Base-by-base conservation (phyloP, 257 asterid species). In the Capsicum rhomboideum region DNA sequence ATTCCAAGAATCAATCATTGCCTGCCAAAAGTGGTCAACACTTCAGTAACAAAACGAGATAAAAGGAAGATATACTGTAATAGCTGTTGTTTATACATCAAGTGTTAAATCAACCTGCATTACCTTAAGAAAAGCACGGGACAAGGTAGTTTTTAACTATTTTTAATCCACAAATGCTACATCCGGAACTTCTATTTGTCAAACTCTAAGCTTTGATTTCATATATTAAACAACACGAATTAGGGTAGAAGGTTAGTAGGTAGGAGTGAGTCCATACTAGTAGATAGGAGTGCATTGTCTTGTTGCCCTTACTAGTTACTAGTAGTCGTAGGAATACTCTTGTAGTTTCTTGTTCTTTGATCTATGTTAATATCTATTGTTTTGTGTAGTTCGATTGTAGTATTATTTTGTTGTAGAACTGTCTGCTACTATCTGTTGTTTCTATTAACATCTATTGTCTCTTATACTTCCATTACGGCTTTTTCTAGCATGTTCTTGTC, bases 1-100 rank as follows among this genome's bases (percentile, higher is more conserved):
- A 83, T 89, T 93, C 99, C 99, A 97, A 13, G 99, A 93, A 84
- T 92, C 91, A 78, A 93, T 78, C 98, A 95, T 92, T 64, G 91
- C 86, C 98, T 96, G 91, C 85, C 87, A 92, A 79, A 78, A 37
- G 13, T 17, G 50, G 79, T 79, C 75, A 66, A 84, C 42, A 75
- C 14, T 16, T 77, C 46, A 77, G 16, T 34, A 23, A 26, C 16
- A 77, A 26, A 50, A 50, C 4, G 17, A 50, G 61, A 49, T 26
- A 75, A 40, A 75, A 0, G 8, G 44, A 50, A 74, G 61, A 23
- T 7, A 23, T 50, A 50, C 17, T 77, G 63, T 28, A 26, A 50
- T 77, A 28, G 56, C 50, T 14, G 44, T 49, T 75, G 63, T 50
- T 49, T 50, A 50, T 26, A 50, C 44, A 77, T 31, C 63, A 50